Base-by-base conservation (phyloP, 306 rosid genomes). In the Cicer cuneatum region DNA sequence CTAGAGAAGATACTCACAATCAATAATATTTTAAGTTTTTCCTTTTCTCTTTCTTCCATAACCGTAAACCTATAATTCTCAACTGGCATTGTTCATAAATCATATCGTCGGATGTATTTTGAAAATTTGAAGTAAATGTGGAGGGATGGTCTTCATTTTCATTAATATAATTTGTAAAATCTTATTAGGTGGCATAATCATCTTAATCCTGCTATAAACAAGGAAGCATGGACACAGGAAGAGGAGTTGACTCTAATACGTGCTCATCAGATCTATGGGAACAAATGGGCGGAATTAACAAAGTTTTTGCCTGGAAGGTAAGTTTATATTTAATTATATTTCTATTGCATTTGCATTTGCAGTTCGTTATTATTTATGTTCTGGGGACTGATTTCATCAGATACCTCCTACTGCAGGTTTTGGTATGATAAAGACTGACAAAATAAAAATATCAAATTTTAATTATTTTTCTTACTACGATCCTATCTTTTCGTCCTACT, bases 181-280 rank as follows among this genome's bases (percentile, higher is more conserved):
- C 61, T 59, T 57, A 16, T 57, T 73, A 95, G 99, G 92, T 95
- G 99, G 99, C 99, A 95, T 73, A 95, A 95, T 90, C 99, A 95
- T 85, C 96, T 95, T 75, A 95, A 95, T 83, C 99, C 99, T 72
- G 68, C 86, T 51, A 95, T 95, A 87, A 95, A 95, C 84, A 92
- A 90, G 86, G 97, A 95, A 76, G 98, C 99, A 82, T 95, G 99
- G 99, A 92, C 98, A 7, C 93, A 88, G 79, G 99, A 95, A 51
- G 99, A 95, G 81, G 99, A 95, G 85, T 72, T 95, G 71, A 92
- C 97, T 82, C 81, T 95, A 63, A 90, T 95, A 69, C 96, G 90
- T 45, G 99, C 98, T 43, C 99, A 95, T 90, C 92, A 90, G 71
- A 84, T 89, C 39, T 86, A 87, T 68, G 99, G 99, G 82, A 95